These are phyloP conservation scores for Fonsecaea multimorphosa DNA, from an alignment of 2,329 filamentous ascomycete genomes.

Conservation along the genomic window DNA sequence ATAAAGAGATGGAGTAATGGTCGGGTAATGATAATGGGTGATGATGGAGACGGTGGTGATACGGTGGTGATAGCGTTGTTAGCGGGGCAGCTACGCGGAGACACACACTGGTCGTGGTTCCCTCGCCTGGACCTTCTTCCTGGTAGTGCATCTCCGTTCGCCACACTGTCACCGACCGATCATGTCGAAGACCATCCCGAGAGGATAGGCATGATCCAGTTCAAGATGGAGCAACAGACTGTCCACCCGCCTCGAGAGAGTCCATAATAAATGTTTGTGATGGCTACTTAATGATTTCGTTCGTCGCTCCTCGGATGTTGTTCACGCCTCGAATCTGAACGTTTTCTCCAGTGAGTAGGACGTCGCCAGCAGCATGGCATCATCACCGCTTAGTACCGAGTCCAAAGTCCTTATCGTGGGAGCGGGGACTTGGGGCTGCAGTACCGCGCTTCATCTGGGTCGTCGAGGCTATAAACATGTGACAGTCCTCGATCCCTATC, in stretches of 20 bases:
- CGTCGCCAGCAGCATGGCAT: background rate
- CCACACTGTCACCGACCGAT: background rate
- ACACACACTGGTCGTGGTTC: background rate
- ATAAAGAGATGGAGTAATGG: background rate
- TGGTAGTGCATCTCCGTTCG: background rate
- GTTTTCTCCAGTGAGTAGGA: background rate
- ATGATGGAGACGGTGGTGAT: too few relatives aligned
- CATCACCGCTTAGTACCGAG: conserved; percentile 1
- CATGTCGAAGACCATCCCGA: background rate
- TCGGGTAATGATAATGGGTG: too few relatives aligned
- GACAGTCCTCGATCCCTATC: conserved; percentile 57
- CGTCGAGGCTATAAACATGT: conserved; percentile 56
- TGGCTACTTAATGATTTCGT: background rate
- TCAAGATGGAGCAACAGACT: background rate
- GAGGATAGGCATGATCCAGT: background rate
- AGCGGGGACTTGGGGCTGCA: conserved; percentile 59
- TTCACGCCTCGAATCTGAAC: background rate
- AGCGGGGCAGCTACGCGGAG: background rate
- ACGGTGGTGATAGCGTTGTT: too few relatives aligned
- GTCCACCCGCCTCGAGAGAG: background rate
- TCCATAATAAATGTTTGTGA: background rate
- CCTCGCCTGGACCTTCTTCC: conserved; percentile 13
- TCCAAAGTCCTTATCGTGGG: conserved; percentile 54
- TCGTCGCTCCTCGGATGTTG: background rate
- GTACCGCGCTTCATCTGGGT: conserved; percentile 48